Evolutionary conservation across 1,139 yeast species (phyloP), one percentile per base, ranked within the genome.

Genomic region (Sugiyamaella novakii): DNA sequence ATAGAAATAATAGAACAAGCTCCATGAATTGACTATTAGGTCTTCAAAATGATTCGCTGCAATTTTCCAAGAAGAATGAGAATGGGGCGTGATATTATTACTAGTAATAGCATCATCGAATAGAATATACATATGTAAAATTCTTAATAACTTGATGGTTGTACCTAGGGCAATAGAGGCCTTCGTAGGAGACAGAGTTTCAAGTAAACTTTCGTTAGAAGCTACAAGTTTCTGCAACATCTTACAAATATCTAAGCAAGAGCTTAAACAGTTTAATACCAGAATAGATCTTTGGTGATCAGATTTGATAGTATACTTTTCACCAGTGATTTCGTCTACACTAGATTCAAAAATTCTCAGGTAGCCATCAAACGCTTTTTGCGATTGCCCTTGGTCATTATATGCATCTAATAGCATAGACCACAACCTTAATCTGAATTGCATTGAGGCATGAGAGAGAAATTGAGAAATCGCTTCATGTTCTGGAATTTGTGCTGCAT

Each of bases 341-440:
- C 83, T 64, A 10, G 78, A 62, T 1, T 63, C 62, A 11, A 84
- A 54, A 7, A 80, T 78, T 33, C 72, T 65, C 46, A 79, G 77
- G 58, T 84, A 79, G 0, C 88, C 88, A n/a, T 64, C 61, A 49
- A 79, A 74, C 33, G 80, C 73, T 33, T 74, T 72, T 0, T 58
- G 58, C 11, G 71, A 51, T 40, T 79, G 71, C 0, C 73, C 66
- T 3, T 69, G 65, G 10, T 68, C 71, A 6, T 73, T 67, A 59
- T 87, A 88, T 49, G 79, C 79, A 54, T 78, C 80, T 36, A 87
- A 74, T 14, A 92, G 70, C 19, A 87, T 74, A 40, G 80, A 79
- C 97, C 98, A 91, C 2, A 92, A 69, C 50, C 81, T 81, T 31
- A 88, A 69, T 49, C 78, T 80, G 66, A 89, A 76, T 31, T 81